Evolutionary conservation across 176 grass and related monocot genomes (phyloP), one percentile per base, ranked within the genome.

Genomic region (Musa beccarii): DNA sequence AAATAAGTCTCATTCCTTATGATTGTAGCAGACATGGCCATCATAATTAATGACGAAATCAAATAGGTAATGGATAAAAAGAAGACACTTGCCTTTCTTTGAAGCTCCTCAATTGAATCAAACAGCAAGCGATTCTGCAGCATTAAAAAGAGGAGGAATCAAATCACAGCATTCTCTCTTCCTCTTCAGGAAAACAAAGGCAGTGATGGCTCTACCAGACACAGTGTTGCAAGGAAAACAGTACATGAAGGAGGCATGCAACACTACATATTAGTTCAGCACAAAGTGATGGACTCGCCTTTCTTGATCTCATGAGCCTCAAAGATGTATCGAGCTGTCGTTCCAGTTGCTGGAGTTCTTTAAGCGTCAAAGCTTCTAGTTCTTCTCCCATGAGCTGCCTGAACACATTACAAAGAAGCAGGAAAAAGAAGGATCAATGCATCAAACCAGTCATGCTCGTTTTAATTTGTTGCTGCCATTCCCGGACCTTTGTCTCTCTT

Each of bases 351-450:
- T 92, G 92, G 14, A 96, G 87, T 82, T 92, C 89, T 82, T 89
- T 96, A 26, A 13, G 55, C 13, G 81, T 84, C 34, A 96, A 62
- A 24, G 89, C 57, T 11, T 90, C 87, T 25, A 96, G 53, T 79
- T 92, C 85, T 83, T 96, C 92, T 53, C 92, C 92, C 80, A 88
- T 84, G 3, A 96, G 83, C 75, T 96, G 85, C 78, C 92, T 96
- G 72, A n/a, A 82, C 19, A 61, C 43, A 59, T 3, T 4, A 71
- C 49, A 83, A 82, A 23, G 62, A 55, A 77, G 6, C 54, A 6
- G 63, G 22, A 80, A 55, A 81, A 66, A 19, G 43, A 26, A 63
- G 52, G 25, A n/a, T 20, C 16, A 28, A 71, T 52, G 62, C 34
- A 20, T 29, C 50, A 65, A 62, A 63, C 17, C 25, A 71, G 54